These are phyloP conservation scores for Mycena sp. DNA, from an alignment of 1,284 basidiomycete genomes.

Conservation along the genomic window DNA sequence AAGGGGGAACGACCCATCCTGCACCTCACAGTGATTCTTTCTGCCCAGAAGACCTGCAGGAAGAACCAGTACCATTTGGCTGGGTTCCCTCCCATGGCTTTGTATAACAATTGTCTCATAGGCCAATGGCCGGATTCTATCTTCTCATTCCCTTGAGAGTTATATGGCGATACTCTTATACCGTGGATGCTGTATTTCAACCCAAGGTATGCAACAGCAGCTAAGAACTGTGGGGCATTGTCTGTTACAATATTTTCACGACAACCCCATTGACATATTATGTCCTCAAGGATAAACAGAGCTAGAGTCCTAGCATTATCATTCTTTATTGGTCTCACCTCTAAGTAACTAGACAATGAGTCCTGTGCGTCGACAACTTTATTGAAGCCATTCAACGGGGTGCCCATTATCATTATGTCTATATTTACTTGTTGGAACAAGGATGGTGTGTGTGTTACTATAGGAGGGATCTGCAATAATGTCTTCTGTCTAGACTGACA, in stretches of 20 bases:
- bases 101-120: slow-evolving; percentile 47
- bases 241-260: slow-evolving; percentile 37
- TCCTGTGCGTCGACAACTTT: background rate
- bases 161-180: slow-evolving; percentile 54
- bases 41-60: slow-evolving; percentile 50
- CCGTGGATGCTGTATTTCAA: slow-evolving; percentile 46
- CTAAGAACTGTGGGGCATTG: slow-evolving; percentile 44
- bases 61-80: slow-evolving; percentile 40
- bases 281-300: slow-evolving; percentile 31
- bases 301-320: background rate
- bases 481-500: slow-evolving; percentile 16
- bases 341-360: background rate
- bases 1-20: slow-evolving; percentile 38
- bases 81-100: slow-evolving; percentile 44
- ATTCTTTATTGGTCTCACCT: background rate
- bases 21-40: slow-evolving; percentile 28
- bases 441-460: slow-evolving; percentile 14
- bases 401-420: slow-evolving; percentile 16
- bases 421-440: slow-evolving; percentile 27
- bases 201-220: slow-evolving; percentile 39
- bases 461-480: slow-evolving; percentile 9
- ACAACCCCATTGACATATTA: slow-evolving; percentile 38
- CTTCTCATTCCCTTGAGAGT: slow-evolving; percentile 50
- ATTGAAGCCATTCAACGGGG: background rate
- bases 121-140: slow-evolving; percentile 48